These are phyloP conservation scores for Sporisorium sorghi DNA, from an alignment of 1,284 basidiomycete species.

Conservation along the genomic window DNA sequence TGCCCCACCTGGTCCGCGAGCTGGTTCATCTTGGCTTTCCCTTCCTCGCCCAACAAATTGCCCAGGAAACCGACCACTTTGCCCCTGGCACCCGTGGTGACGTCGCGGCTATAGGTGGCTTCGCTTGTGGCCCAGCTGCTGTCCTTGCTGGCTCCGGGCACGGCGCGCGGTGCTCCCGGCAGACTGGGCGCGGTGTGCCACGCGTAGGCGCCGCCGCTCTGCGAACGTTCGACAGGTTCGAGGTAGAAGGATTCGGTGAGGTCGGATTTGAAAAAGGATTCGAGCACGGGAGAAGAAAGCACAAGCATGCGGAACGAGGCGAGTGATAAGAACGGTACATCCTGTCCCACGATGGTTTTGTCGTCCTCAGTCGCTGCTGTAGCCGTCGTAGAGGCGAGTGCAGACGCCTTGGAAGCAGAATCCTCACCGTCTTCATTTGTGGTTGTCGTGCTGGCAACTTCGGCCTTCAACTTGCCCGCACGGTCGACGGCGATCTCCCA, in stretches of 20 bases:
- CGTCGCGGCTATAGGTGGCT: constrained; percentile 64
- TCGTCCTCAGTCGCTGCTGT: constrained; percentile 3
- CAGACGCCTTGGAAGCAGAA: constrained; percentile 9
- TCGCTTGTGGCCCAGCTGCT: constrained; percentile 51
- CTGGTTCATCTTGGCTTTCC: constrained; percentile 66
- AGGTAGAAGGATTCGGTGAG: constrained; percentile 63
- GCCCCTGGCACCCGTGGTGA: constrained; percentile 63
- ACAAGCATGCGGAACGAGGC: constrained; percentile 65
- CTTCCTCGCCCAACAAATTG: constrained; percentile 66
- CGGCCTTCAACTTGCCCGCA: constrained; percentile 50
- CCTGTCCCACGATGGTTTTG: constrained; percentile 48
- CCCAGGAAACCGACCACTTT: constrained; percentile 67
- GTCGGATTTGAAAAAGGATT: constrained; percentile 66
- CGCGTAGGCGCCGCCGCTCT: constrained; percentile 62
- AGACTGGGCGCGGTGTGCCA: constrained; percentile 65
- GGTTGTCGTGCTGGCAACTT: constrained; percentile 13
- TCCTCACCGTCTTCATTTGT: constrained; percentile 41
- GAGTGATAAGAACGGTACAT: constrained; percentile 65
- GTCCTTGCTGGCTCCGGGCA: constrained; percentile 55
- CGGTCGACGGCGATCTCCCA: constrained; percentile 66
- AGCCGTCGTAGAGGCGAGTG: no score
- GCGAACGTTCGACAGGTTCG: constrained; percentile 59
- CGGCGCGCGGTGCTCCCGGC: constrained; percentile 47
- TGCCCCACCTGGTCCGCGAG: constrained; percentile 66
- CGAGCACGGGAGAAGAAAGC: constrained; percentile 62